Evolutionary conservation across 2,329 filamentous ascomycete species (phyloP).

Genomic region (Penicillium decumbens): DNA sequence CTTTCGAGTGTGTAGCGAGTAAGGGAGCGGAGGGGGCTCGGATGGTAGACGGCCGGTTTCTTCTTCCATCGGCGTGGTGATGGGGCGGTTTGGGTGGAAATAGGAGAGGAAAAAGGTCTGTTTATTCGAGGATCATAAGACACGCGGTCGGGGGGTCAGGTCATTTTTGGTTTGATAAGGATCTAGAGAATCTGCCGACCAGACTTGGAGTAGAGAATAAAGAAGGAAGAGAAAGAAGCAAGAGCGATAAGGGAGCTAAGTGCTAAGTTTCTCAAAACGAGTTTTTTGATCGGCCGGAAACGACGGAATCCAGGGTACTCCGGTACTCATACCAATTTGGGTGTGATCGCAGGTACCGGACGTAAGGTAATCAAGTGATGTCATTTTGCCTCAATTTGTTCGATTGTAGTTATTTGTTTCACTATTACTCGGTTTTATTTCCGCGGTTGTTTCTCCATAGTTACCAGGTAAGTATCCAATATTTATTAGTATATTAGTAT

Average conservation of each 20-base stretch:
- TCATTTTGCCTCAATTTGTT: conserved; percentile 10
- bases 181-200: background rate
- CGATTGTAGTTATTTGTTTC: background rate
- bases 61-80: conserved; percentile 34
- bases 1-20: conserved; percentile 52
- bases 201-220: background rate
- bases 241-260: background rate
- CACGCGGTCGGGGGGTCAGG: background rate
- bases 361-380: conserved; percentile 24
- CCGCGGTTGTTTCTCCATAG: background rate
- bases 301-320: conserved; percentile 20
- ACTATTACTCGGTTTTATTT: background rate
- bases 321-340: conserved; percentile 13
- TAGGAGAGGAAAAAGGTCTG: conserved; percentile 1
- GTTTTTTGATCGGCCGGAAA: conserved; percentile 18
- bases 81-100: conserved; percentile 6
- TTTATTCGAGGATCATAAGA: background rate
- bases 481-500: background rate
- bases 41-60: conserved; percentile 19
- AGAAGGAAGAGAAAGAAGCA: background rate
- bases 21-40: conserved; percentile 51
- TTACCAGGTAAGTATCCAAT: background rate
- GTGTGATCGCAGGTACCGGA: conserved; percentile 19
- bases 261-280: conserved; percentile 1
- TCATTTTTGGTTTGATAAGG: background rate